Evolutionary conservation across 2,329 filamentous ascomycete species (phyloP).

Genomic region (Plenodomus lindquistii): DNA sequence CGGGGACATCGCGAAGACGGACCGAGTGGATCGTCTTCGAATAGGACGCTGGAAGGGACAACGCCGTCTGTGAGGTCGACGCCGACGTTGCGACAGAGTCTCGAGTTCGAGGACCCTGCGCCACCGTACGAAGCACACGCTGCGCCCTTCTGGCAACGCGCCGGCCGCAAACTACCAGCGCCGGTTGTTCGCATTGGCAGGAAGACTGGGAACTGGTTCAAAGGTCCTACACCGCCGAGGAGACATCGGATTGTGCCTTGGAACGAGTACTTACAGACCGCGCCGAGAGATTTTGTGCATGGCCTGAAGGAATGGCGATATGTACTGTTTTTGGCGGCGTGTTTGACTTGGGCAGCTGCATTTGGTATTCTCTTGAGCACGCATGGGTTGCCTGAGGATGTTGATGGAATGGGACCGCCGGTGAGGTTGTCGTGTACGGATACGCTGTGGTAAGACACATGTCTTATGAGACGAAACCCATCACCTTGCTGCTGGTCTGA

Average conservation of each 20-base stretch:
- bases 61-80: constrained; percentile 6
- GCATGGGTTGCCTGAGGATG: constrained; percentile 59
- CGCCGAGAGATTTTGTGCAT: constrained; percentile 63
- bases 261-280: constrained; percentile 68
- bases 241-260: constrained; percentile 53
- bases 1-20: constrained; percentile 2
- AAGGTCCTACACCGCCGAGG: constrained; percentile 50
- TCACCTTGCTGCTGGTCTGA: constrained; percentile 3
- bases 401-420: constrained; percentile 71
- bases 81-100: constrained; percentile 1
- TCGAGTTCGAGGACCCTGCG: constrained; percentile 5
- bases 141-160: constrained; percentile 2
- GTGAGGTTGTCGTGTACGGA: constrained; percentile 67
- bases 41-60: constrained; percentile 2
- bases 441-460: constrained; percentile 64
- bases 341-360: constrained; percentile 67
- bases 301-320: constrained; percentile 62
- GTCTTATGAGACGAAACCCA: too few relatives aligned
- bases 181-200: constrained; percentile 17
- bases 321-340: constrained; percentile 60
- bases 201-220: constrained; percentile 47
- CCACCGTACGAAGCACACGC: not conserved
- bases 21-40: not conserved
- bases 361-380: constrained; percentile 70
- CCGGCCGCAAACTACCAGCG: constrained; percentile 20